A percentile compares a stretch with the other conserved stretches of the same genome.
Conservation (phyloP, 1,284 basidiomycete genomes). For the Ganoderma multipileum region DNA sequence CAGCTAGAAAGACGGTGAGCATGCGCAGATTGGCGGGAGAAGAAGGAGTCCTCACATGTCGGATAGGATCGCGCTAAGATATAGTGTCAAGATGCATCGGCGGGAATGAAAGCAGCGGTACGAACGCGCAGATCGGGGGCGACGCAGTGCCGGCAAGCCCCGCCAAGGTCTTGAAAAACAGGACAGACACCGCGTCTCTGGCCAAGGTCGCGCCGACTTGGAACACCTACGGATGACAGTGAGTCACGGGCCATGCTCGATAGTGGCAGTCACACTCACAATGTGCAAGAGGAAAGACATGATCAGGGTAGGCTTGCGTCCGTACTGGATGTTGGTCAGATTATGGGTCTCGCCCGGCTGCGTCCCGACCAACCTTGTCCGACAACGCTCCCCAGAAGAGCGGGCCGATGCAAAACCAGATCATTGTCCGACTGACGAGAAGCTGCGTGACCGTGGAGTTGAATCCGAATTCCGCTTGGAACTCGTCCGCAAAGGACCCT, state of each 20-base stretch:
- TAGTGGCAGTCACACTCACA: background rate
- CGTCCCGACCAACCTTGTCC: background rate
- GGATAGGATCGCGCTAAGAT: background rate
- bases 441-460: background rate
- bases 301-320: background rate
- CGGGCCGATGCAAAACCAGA: background rate
- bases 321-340: background rate
- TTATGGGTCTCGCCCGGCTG: background rate
- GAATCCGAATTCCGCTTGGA: background rate
- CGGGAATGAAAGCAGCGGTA: background rate
- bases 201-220: background rate
- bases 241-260: background rate
- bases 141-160: background rate
- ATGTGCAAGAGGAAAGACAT: background rate
- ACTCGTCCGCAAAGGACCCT: background rate
- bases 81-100: background rate
- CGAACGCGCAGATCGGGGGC: background rate
- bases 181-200: background rate
- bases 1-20: background rate
- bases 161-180: background rate
- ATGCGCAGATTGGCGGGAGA: background rate
- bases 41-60: background rate
- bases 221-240: background rate
- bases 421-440: background rate
- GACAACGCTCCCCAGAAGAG: slow-evolving; percentile 2